Percentiles rank a stretch among this genome's conserved stretches.
phyloP scores from a whole-genome alignment of 345 rosid species.

The Viola odorata region DNA sequence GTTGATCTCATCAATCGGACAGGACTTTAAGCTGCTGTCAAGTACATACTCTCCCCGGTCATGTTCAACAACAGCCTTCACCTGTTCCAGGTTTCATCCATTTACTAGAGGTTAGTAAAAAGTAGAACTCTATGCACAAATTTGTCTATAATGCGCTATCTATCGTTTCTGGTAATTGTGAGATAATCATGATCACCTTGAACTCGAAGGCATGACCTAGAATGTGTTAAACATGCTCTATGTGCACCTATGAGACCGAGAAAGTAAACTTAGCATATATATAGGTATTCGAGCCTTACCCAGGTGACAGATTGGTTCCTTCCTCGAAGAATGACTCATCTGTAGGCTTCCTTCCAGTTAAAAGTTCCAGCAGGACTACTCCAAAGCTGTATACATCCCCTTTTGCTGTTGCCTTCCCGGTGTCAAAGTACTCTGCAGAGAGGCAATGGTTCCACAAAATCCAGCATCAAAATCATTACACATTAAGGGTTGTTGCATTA shows the following conservation, averaged over 20 bases:
- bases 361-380: constrained; percentile 69
- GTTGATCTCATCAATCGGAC: constrained; percentile 53
- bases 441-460: not conserved
- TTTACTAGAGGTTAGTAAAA: too few species aligned
- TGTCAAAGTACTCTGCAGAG: constrained; percentile 69
- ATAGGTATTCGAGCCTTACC: constrained; percentile 27
- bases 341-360: constrained; percentile 69
- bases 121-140: too few species aligned
- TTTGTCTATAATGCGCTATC: too few species aligned
- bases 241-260: too few species aligned
- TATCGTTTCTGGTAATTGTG: too few species aligned
- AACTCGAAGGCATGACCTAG: too few species aligned
- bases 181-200: too few species aligned
- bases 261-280: too few species aligned
- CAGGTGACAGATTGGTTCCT: constrained; percentile 89
- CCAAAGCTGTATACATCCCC: constrained; percentile 90
- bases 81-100: constrained; percentile 35
- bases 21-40: constrained; percentile 47
- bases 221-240: too few species aligned
- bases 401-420: constrained; percentile 71
- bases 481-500: not conserved
- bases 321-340: constrained; percentile 82
- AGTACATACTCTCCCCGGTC: constrained; percentile 57
- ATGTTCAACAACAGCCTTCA: constrained; percentile 60
- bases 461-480: not conserved